Conservation (phyloP, 2,329 filamentous ascomycete genomes). For the Pyricularia pennisetigena region DNA sequence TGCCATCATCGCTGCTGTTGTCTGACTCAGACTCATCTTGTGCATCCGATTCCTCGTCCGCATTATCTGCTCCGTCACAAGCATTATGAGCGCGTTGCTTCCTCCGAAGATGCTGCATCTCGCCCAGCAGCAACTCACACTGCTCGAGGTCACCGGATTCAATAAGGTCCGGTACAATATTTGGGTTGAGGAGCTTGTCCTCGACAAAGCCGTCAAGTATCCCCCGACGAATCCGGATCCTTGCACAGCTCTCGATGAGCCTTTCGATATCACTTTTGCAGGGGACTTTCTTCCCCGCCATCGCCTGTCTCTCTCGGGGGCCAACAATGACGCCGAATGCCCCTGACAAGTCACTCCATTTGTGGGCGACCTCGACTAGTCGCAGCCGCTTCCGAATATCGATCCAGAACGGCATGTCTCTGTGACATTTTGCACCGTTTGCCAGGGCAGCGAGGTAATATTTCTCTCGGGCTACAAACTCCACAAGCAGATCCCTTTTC, state of each 20-base stretch:
- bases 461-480: background rate
- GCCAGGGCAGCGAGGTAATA: background rate
- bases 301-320: background rate
- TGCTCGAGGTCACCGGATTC: background rate
- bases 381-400: background rate
- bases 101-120: background rate
- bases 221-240: background rate
- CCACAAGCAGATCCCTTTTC: background rate
- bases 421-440: background rate
- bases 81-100: background rate
- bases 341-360: background rate
- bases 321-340: background rate
- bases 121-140: background rate
- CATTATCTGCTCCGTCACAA: background rate
- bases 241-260: conserved; percentile 2
- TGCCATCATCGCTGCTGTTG: background rate
- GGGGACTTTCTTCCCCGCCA: background rate
- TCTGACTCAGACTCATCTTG: background rate
- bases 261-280: background rate
- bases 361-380: background rate
- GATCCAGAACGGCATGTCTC: conserved; percentile 1
- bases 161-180: background rate
- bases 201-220: background rate
- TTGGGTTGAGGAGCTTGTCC: background rate
- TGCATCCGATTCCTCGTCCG: background rate